Base-by-base conservation (phyloP, 1,284 basidiomycete species). In the Sporisorium sorghi region DNA sequence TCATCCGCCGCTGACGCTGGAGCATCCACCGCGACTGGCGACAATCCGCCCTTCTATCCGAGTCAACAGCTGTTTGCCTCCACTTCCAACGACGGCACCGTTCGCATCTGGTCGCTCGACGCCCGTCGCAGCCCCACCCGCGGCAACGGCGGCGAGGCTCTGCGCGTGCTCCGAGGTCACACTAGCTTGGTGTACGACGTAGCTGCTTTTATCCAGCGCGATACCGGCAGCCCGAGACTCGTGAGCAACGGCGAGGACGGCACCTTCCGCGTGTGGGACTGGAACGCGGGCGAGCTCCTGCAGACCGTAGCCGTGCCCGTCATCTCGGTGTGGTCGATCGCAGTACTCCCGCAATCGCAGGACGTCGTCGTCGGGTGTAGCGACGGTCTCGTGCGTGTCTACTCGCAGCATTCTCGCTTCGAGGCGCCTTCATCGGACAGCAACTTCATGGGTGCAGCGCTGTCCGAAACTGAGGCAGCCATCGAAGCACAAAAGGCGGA, bases 191-290 rank as follows among this genome's bases (percentile, higher is more conserved):
- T 77, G 2, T 77, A 77, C 44, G 65, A 62, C 30, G 19, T 73
- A 7, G 57, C 57, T 12, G 51, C 51, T 2, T 71, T 47, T 28
- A 12, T 43, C 19, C 47, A 64, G 9, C 46, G 33, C 19, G 53
- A 35, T 7, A 47, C 50, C 0, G 14, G 39, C 3, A 17, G 14
- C 4, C 33, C 55, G 2, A 46, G 52, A 19, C 56, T 76, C 12
- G 66, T 68, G 5, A 70, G 60, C 47, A 66, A 63, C 23, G 75
- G 66, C 33, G 77, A 76, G 46, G 73, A 72, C 26, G 76, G 76
- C 24, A 63, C 58, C 3, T 60, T 73, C 10, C 58, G 73, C 10
- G 49, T 69, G 0, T 78, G 76, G 76, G 52, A 78, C 43, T 65
- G 58, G 56, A 32, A 40, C 12, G 32, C 56, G 6, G 54, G 14